A percentile compares a stretch with the other conserved stretches of the same genome.
phyloP scores from a whole-genome alignment of 495 filamentous ascomycete genomes.

The Aspergillus kassunensis region DNA sequence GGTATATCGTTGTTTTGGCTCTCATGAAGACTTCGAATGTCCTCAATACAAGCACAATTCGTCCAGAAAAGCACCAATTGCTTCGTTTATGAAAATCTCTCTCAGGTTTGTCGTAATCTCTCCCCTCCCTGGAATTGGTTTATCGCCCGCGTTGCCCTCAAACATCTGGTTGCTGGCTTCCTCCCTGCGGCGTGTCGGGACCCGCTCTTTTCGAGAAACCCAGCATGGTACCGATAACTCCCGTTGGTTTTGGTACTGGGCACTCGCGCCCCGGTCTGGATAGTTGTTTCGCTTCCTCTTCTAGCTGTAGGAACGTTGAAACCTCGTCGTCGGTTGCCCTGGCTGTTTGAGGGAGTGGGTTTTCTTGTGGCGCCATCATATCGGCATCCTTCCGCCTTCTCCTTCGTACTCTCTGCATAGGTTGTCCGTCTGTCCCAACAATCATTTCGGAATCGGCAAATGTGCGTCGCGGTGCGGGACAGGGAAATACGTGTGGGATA shows the following conservation, averaged over 20 bases:
- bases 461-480: conserved; percentile 74
- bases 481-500: conserved; percentile 88
- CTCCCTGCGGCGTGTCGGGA: conserved; percentile 1
- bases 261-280: conserved; percentile 50
- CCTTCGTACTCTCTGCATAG: conserved; percentile 32
- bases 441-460: conserved; percentile 65
- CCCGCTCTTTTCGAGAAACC: conserved; percentile 47
- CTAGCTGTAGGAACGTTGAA: conserved; percentile 42
- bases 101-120: neutral
- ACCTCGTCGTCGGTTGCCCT: conserved; percentile 38
- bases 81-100: neutral
- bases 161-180: conserved; percentile 5
- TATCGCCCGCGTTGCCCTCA: neutral
- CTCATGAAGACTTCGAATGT: neutral
- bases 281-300: conserved; percentile 40
- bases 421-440: conserved; percentile 45
- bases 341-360: conserved; percentile 14
- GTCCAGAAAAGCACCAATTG: neutral
- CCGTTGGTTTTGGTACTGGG: conserved; percentile 79
- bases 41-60: neutral
- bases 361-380: conserved; percentile 19
- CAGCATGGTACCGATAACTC: conserved; percentile 67
- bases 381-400: conserved; percentile 33
- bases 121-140: neutral
- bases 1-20: conserved; percentile 21